phyloP scores from a whole-genome alignment of 805 yeast species.

The Priceomyces medius region DNA sequence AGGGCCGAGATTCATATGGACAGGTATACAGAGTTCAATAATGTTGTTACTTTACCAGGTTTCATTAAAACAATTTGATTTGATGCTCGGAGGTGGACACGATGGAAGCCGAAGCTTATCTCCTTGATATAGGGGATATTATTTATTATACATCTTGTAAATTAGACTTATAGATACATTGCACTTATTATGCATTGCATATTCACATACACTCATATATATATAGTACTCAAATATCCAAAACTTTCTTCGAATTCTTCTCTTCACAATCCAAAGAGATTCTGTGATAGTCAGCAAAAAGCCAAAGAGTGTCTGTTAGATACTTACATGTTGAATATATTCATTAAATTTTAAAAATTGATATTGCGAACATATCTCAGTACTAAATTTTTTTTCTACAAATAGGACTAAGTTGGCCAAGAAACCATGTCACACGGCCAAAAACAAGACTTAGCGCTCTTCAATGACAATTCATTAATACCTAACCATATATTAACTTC shows the following conservation, averaged over 20 bases:
- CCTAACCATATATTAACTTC: slow-evolving; percentile 21
- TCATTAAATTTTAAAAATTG: no score
- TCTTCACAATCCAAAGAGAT: no score
- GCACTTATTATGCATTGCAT: neutral
- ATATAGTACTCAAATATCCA: no score
- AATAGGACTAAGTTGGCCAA: neutral
- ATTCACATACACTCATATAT: no score
- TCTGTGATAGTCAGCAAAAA: no score
- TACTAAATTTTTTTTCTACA: no score
- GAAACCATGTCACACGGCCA: slow-evolving; percentile 26
- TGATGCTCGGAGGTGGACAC: neutral
- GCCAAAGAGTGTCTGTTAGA: no score
- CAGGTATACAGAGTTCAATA: slow-evolving; percentile 89
- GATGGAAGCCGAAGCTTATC: neutral
- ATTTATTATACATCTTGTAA: slow-evolving; percentile 1
- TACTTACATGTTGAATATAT: no score
- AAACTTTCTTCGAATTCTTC: no score
- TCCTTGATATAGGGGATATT: neutral
- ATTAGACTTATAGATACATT: neutral
- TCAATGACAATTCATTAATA: slow-evolving; percentile 49
- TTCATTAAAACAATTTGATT: slow-evolving; percentile 56
- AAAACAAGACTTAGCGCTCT: slow-evolving; percentile 58
- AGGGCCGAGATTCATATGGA: slow-evolving; percentile 96
- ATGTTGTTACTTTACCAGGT: slow-evolving; percentile 88
- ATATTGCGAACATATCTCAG: no score